Conservation (phyloP, 2,329 filamentous ascomycete genomes). For the Rhynchosporium secalis region DNA sequence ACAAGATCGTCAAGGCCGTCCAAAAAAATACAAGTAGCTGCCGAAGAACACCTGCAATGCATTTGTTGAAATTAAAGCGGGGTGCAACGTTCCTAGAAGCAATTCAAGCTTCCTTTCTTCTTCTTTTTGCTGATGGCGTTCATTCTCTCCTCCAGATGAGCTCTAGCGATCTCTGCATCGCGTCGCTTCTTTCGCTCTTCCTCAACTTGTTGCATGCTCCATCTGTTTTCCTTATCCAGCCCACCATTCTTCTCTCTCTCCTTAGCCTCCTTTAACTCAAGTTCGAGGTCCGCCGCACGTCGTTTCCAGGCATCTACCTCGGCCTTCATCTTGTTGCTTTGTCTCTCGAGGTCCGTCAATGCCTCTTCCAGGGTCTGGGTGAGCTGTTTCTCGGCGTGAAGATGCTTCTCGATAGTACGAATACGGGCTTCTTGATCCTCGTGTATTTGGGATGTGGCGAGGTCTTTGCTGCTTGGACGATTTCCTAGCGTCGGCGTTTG, state of each 20-base stretch:
- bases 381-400: constrained; percentile 93
- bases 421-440: constrained; percentile 96
- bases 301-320: constrained; percentile 91
- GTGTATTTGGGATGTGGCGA: constrained; percentile 72
- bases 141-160: constrained; percentile 92
- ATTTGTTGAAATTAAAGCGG: constrained; percentile 13
- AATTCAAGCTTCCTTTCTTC: constrained; percentile 90
- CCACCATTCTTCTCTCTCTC: constrained; percentile 43
- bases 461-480: constrained; percentile 80
- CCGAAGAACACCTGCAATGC: constrained; percentile 16
- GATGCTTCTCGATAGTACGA: constrained; percentile 92
- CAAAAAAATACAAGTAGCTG: constrained; percentile 16
- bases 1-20: constrained; percentile 26
- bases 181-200: constrained; percentile 92
- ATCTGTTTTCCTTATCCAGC: constrained; percentile 48
- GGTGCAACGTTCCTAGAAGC: constrained; percentile 56
- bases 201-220: constrained; percentile 86
- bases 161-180: constrained; percentile 84
- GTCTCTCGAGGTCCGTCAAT: constrained; percentile 86
- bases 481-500: constrained; percentile 58
- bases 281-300: constrained; percentile 63
- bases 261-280: constrained; percentile 53
- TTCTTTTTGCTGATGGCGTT: constrained; percentile 81
- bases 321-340: constrained; percentile 86
- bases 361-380: constrained; percentile 95